phyloP scores from a whole-genome alignment of 2,329 filamentous ascomycete species.

The Amauroascus niger region DNA sequence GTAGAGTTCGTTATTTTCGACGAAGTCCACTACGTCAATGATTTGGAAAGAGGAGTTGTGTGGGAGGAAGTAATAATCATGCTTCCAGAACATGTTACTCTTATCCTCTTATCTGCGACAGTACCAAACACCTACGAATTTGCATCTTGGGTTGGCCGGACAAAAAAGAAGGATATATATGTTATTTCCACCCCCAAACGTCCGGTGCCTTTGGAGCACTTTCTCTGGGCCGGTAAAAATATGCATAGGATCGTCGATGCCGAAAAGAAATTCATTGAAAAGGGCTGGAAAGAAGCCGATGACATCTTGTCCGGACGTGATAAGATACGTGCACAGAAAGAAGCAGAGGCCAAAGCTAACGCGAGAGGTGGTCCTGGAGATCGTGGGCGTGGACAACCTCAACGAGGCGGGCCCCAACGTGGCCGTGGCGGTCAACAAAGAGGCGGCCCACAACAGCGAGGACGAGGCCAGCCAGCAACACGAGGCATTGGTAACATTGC shows the following conservation, averaged over 20 bases:
- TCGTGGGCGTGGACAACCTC: slow-evolving; percentile 16
- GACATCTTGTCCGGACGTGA: slow-evolving; percentile 71
- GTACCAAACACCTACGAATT: slow-evolving; percentile 98
- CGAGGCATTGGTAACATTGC: slow-evolving; percentile 76
- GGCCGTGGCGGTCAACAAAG: slow-evolving; percentile 42
- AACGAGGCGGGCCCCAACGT: slow-evolving; percentile 36
- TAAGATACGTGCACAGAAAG: slow-evolving; percentile 54
- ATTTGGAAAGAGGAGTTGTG: slow-evolving; percentile 87
- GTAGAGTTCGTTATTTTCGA: slow-evolving; percentile 99
- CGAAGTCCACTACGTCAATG: slow-evolving; percentile 97
- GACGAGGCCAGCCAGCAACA: slow-evolving; percentile 46
- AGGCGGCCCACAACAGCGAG: slow-evolving; percentile 44
- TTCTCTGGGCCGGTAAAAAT: slow-evolving; percentile 85
- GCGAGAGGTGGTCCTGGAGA: slow-evolving; percentile 43
- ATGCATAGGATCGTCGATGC: slow-evolving; percentile 92
- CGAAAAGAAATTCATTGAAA: slow-evolving; percentile 83
- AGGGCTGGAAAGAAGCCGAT: slow-evolving; percentile 91
- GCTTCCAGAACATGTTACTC: slow-evolving; percentile 90
- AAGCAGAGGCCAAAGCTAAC: slow-evolving; percentile 40
- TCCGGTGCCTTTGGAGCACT: slow-evolving; percentile 90
- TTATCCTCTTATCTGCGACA: slow-evolving; percentile 90
- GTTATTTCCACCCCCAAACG: slow-evolving; percentile 96
- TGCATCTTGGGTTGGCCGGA: slow-evolving; percentile 93
- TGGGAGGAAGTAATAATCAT: slow-evolving; percentile 99
- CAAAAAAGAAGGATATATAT: slow-evolving; percentile 98